A percentile compares a stretch with the other conserved stretches of the same genome.
Conservation (phyloP, 164 flowering plant genomes). For the Warburgia ugandensis region DNA sequence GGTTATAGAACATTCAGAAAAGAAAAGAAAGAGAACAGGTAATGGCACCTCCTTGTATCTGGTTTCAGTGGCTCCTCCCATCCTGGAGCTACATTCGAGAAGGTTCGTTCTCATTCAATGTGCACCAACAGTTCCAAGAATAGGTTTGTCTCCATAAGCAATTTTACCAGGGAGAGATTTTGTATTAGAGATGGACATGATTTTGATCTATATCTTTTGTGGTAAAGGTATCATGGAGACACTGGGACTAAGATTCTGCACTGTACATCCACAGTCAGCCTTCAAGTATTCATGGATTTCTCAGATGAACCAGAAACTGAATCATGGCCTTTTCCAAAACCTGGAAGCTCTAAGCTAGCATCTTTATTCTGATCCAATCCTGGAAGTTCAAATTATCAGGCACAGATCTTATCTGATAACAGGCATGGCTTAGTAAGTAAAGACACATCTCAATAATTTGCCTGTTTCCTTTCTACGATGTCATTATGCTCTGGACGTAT, state of each 20-base stretch:
- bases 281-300: slow-evolving; percentile 3
- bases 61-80: no score
- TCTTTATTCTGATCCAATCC: slow-evolving; percentile 19
- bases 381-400: slow-evolving; percentile 11
- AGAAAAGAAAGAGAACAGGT: no score
- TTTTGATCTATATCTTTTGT: slow-evolving; percentile 37
- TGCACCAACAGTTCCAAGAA: no score
- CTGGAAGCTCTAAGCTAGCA: slow-evolving; percentile 11
- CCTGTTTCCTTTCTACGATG: no score
- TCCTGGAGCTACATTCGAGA: no score
- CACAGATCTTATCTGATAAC: no score
- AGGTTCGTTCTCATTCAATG: slow-evolving; percentile 44
- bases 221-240: slow-evolving; percentile 54
- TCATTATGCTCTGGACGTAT: no score
- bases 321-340: neutral
- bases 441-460: no score
- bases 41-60: no score
- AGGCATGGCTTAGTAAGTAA: no score
- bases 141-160: slow-evolving; percentile 56
- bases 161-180: slow-evolving; percentile 23
- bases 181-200: slow-evolving; percentile 10
- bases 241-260: slow-evolving; percentile 14
- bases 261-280: slow-evolving; percentile 18
- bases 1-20: no score
- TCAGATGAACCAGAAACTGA: slow-evolving; percentile 7